Evolutionary conservation across 2,329 filamentous ascomycete species (phyloP).

Genomic region (Xylaria sp.): DNA sequence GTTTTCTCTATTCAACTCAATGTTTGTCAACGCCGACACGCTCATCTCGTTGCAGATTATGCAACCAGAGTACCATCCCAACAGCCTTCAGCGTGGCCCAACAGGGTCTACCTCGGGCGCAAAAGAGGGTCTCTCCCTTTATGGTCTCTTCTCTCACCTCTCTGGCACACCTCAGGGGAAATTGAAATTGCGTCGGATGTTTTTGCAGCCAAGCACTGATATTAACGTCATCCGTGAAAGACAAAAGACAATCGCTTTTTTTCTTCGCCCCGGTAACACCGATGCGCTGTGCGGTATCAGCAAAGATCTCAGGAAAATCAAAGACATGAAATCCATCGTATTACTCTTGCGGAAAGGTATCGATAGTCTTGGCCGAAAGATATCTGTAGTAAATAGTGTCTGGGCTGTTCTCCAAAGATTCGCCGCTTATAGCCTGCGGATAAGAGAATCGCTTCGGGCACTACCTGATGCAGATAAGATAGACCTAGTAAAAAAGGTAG

Average conservation of each 20-base stretch:
- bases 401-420: constrained; percentile 82
- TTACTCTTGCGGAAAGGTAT: constrained; percentile 80
- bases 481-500: constrained; percentile 63
- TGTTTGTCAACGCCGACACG: constrained; percentile 86
- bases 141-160: constrained; percentile 80
- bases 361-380: constrained; percentile 59
- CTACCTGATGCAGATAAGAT: constrained; percentile 64
- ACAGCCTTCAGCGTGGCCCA: constrained; percentile 78
- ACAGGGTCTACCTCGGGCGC: constrained; percentile 67
- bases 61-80: constrained; percentile 83
- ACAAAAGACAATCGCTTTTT: constrained; percentile 72
- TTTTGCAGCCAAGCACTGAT: constrained; percentile 81
- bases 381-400: constrained; percentile 70
- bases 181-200: constrained; percentile 76
- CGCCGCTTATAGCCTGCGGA: constrained; percentile 73
- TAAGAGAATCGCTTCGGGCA: constrained; percentile 71
- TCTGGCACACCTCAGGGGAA: constrained; percentile 84
- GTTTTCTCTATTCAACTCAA: constrained; percentile 73
- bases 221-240: constrained; percentile 74
- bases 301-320: constrained; percentile 73
- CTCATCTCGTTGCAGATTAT: constrained; percentile 86
- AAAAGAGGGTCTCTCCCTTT: constrained; percentile 86
- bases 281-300: constrained; percentile 64
- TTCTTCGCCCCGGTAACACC: constrained; percentile 75
- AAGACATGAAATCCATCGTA: constrained; percentile 77